Conservation (phyloP, 352 stramenopile species). For the Phytopythium ostracodes region DNA sequence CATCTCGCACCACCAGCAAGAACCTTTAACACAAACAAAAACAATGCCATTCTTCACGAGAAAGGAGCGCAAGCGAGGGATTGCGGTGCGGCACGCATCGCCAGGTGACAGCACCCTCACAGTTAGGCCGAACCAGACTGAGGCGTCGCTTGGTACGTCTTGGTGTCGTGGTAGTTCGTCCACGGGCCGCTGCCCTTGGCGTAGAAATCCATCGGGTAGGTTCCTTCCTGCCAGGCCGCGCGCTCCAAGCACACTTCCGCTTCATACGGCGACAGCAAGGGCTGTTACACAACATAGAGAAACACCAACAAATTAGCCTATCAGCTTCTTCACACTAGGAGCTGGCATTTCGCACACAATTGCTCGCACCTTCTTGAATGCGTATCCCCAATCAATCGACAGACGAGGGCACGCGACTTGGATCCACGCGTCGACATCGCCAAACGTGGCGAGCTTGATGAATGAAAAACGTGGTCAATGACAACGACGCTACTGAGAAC, state of each 20-base stretch:
- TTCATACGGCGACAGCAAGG: conserved; percentile 97
- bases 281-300: conserved; percentile 26
- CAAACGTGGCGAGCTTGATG: conserved; percentile 77
- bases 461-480: background rate
- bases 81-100: background rate
- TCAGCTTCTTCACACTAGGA: background rate
- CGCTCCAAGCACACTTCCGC: conserved; percentile 93
- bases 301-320: background rate
- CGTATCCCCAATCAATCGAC: conserved; percentile 99
- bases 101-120: background rate
- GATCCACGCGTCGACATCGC: conserved; percentile 95
- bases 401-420: conserved; percentile 98
- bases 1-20: background rate
- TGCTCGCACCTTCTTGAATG: conserved; percentile 83
- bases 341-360: background rate
- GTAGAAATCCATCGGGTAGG: conserved; percentile 99
- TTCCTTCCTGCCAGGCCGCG: conserved; percentile 75
- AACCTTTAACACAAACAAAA: background rate
- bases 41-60: background rate
- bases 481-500: background rate
- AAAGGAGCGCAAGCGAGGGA: background rate
- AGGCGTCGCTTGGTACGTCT: conserved; percentile 16
- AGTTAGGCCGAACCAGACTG: background rate
- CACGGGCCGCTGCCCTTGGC: conserved; percentile 93
- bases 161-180: conserved; percentile 94